Evolutionary conservation across 1,139 yeast genomes (phyloP), one percentile per base, ranked within the genome.

Genomic region (Scheffersomyces quercinus): DNA sequence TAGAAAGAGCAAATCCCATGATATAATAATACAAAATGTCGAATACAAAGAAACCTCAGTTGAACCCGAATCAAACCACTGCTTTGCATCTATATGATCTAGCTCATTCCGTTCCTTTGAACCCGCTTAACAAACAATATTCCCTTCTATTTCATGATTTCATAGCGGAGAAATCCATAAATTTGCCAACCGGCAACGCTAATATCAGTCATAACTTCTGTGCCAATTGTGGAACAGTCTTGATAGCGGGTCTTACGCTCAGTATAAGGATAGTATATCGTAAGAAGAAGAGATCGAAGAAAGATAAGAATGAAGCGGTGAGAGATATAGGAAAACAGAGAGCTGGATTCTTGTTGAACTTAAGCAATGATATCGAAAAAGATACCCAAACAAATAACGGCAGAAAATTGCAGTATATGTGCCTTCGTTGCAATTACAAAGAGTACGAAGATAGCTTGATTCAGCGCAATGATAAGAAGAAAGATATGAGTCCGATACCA

Each of bases 201-300:
- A 36, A 41, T 14, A 36, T 53, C 42, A 44, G 51, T 5, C 58
- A 54, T 47, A 74, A 69, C 49, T 71, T 70, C 50, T 82, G 87
- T 51, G 54, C 59, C 1, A 52, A 55, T 12, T 81, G 87, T 57
- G 77, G 79, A 2, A 52, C 61, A 4, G 53, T 77, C 3, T 62
- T 66, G 39, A 62, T 81, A 1, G 78, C 83, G 0, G 81, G 81
- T 0, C 44, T 73, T 16, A 80, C 74, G 24, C 57, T 71, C 24
- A 45, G 58, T 8, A 57, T 62, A 57, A 52, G 66, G 26, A 53
- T 67, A 2, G 42, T 54, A 29, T 55, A 56, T 53, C 24, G 40
- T 54, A 43, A 52, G 48, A 38, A 43, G 41, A 29, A 43, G 38
- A 55, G 52, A 39, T 44, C 38, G 5, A 39, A 40, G 11, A 53